Evolutionary conservation across 2,329 filamentous ascomycete genomes (phyloP), one percentile per base, ranked within the genome.

Genomic region (Claviceps sorghi): DNA sequence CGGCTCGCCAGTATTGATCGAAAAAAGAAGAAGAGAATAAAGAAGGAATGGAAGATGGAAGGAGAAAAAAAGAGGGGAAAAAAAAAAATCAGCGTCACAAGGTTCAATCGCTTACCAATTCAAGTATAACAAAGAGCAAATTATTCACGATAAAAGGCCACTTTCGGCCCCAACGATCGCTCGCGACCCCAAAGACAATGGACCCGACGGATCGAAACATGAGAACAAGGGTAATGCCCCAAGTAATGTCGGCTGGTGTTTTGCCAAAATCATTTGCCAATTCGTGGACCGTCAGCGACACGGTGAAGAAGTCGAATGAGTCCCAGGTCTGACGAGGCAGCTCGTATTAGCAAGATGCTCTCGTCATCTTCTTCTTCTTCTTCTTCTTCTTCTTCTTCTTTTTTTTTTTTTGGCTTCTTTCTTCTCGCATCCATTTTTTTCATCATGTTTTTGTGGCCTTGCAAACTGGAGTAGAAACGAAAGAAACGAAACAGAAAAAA

Each of bases 91-190:
- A 30, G 64, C 72, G n/a, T n/a, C n/a, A n/a, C n/a, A n/a, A n/a
- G n/a, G n/a, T n/a, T n/a, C n/a, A n/a, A n/a, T n/a, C n/a, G n/a
- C n/a, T 67, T 61, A 83, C 83, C 60, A 89, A 72, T 65, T 90
- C 84, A 10, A 90, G 72, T 6, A 82, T 64, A 40, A 86, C 83
- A 54, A 90, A 80, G 21, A 90, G 71, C 22, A 87, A 55, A 66
- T 88, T 86, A 67, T 89, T 89, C 54, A 84, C 62, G 15, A 89
- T 75, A 69, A 89, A 88, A 1, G 84, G 84, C 82, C 84, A 87
- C 61, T 79, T 80, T 48, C 78, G 68, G 4, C 78, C 78, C 56
- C 77, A 81, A 38, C 75, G 70, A 64, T 81, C 78, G 21, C 72
- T 67, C 0, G 73, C 73, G 29, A 79, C 69, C 55, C 78, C 78